Percentiles rank a stretch among this genome's conserved stretches.
These are phyloP conservation scores for Gypsophila paniculata DNA, from an alignment of 179 eudicot species.

Conservation along the genomic window DNA sequence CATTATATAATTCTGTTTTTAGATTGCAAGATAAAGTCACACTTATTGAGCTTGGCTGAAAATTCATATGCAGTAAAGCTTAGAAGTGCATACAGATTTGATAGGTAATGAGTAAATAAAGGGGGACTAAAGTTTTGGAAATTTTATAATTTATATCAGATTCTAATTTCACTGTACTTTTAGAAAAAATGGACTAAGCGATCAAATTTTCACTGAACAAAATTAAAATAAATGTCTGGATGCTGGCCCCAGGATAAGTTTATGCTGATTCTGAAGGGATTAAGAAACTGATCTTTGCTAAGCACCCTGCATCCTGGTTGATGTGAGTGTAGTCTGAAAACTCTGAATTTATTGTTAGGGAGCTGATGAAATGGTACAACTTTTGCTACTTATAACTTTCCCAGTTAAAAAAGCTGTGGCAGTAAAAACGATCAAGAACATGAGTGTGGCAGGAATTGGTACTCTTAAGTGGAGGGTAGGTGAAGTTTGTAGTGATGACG, in stretches of 20 bases:
- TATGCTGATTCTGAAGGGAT: not conserved
- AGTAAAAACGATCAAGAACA: not conserved
- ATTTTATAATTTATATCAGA: not conserved
- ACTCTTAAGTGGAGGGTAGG: not conserved
- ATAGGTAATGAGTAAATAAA: not conserved
- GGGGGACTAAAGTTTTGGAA: not conserved
- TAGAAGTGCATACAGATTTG: constrained; percentile 1
- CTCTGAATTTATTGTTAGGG: not conserved
- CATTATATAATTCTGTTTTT: not conserved
- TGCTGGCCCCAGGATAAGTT: not conserved
- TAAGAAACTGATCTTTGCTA: not conserved
- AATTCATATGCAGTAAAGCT: not conserved
- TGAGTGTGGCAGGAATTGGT: not conserved
- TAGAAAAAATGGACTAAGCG: not conserved
- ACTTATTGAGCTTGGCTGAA: not conserved
- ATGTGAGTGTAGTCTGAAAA: not conserved
- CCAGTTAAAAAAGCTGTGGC: not conserved
- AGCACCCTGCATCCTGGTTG: not conserved
- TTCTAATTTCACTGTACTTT: not conserved
- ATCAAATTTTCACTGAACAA: not conserved
- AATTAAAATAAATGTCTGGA: constrained; percentile 1
- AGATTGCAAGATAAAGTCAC: not conserved
- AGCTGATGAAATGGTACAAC: not conserved
- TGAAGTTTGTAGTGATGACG: not conserved
- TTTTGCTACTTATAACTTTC: not conserved